phyloP scores from a whole-genome alignment of 2,329 filamentous ascomycete species.

The Nigrospora oryzae region DNA sequence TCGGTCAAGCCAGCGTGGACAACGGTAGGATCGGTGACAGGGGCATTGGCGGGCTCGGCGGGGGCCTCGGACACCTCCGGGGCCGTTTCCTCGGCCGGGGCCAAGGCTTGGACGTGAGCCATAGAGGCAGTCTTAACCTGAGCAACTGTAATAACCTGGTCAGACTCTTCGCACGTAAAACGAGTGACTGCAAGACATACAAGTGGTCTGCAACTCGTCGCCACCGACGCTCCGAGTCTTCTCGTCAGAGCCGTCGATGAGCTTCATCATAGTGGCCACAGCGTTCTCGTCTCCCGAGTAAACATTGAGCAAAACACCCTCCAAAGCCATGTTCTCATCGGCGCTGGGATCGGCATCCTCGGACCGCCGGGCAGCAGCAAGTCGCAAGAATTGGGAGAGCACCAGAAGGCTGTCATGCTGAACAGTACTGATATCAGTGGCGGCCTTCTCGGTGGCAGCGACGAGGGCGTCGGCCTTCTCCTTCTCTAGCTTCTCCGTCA shows the following conservation, averaged over 20 bases:
- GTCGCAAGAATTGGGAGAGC: constrained; percentile 71
- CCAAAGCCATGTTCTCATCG: constrained; percentile 73
- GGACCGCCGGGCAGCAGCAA: constrained; percentile 67
- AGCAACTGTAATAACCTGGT: constrained; percentile 29
- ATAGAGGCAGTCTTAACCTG: constrained; percentile 48
- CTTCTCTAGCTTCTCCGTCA: constrained; percentile 42
- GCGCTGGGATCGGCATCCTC: constrained; percentile 56
- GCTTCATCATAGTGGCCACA: constrained; percentile 66
- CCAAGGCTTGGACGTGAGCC: constrained; percentile 35
- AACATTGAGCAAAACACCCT: constrained; percentile 69
- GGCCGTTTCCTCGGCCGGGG: constrained; percentile 23
- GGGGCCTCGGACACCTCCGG: constrained; percentile 22
- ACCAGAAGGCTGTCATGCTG: constrained; percentile 59
- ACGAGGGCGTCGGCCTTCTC: constrained; percentile 44
- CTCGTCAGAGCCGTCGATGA: constrained; percentile 66
- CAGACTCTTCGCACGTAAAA: neutral
- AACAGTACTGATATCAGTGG: constrained; percentile 43
- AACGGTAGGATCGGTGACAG: constrained; percentile 56
- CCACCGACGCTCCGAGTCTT: constrained; percentile 56
- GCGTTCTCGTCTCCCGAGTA: constrained; percentile 72
- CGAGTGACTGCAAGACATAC: constrained; percentile 38
- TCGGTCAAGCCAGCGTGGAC: constrained; percentile 61
- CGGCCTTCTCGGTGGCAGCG: constrained; percentile 46
- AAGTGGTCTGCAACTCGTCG: constrained; percentile 59
- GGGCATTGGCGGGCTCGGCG: constrained; percentile 16